These are phyloP conservation scores for Fagopyrum homotropicum DNA, from an alignment of 148 eudicot species.

Conservation along the genomic window DNA sequence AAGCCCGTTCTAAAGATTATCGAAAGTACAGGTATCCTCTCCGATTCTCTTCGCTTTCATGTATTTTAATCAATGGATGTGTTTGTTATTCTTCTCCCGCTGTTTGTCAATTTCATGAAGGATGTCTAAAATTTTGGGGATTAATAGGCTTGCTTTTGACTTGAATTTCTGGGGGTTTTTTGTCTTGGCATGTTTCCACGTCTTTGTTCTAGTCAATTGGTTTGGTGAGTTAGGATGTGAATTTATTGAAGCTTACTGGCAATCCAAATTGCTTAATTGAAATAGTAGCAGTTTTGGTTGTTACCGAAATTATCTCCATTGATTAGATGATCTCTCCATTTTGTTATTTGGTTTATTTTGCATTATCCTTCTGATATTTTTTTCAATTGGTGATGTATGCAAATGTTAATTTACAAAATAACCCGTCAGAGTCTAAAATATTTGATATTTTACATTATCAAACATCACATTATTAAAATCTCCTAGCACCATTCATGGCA, in stretches of 20 bases:
- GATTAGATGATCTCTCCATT: no score
- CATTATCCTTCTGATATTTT: no score
- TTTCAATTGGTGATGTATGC: no score
- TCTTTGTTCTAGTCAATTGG: not conserved
- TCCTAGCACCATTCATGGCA: no score
- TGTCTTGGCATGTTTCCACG: not conserved
- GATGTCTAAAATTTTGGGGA: not conserved
- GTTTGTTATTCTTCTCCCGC: not conserved
- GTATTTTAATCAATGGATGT: not conserved
- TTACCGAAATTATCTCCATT: no score
- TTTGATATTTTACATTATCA: not conserved
- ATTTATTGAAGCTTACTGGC: not conserved
- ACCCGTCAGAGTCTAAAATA: not conserved
- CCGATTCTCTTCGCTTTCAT: not conserved
- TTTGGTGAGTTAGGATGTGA: not conserved
- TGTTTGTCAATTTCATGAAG: not conserved
- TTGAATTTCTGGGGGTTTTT: not conserved
- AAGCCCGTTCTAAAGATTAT: constrained; percentile 47
- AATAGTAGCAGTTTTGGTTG: not conserved
- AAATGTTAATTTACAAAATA: not conserved
- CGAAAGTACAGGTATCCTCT: constrained; percentile 58
- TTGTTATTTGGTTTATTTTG: no score
- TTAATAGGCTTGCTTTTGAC: constrained; percentile 7
- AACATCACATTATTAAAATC: no score
- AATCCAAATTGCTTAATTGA: not conserved